Evolutionary conservation across 805 yeast genomes (phyloP).

Genomic region (Torulaspora microellipsoides): DNA sequence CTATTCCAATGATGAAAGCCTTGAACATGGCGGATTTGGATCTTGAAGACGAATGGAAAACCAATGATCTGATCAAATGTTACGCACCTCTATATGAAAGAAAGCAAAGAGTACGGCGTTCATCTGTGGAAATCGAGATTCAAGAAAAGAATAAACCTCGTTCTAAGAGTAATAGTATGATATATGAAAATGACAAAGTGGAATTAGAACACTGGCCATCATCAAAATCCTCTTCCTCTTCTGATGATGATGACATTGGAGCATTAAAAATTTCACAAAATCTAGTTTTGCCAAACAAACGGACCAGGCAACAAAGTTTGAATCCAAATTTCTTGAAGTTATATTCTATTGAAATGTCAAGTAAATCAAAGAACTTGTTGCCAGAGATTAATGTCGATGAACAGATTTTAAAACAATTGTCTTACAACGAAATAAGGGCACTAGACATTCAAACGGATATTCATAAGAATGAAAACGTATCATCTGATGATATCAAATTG

Average conservation of each 20-base stretch:
- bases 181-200: constrained; percentile 14
- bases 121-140: constrained; percentile 8
- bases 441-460: constrained; percentile 17
- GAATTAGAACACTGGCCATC: constrained; percentile 32
- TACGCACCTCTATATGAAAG: constrained; percentile 24
- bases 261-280: background rate
- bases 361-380: constrained; percentile 21
- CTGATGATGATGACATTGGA: background rate
- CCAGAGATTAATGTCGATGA: constrained; percentile 34
- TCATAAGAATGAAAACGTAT: constrained; percentile 14
- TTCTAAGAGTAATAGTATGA: constrained; percentile 1
- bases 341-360: constrained; percentile 28
- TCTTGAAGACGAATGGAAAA: constrained; percentile 17
- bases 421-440: constrained; percentile 20
- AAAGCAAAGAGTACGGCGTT: constrained; percentile 3
- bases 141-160: background rate
- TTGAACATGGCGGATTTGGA: constrained; percentile 26
- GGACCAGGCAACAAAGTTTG: constrained; percentile 26
- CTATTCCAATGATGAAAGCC: constrained; percentile 9
- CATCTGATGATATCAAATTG: constrained; percentile 24
- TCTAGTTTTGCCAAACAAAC: constrained; percentile 19
- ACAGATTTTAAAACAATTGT: constrained; percentile 20
- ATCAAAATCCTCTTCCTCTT: background rate
- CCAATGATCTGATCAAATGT: constrained; percentile 17
- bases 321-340: constrained; percentile 30